Evolutionary conservation across 768 basidiomycete genomes (phyloP).

Genomic region (Porpolomopsis calyptriformis): DNA sequence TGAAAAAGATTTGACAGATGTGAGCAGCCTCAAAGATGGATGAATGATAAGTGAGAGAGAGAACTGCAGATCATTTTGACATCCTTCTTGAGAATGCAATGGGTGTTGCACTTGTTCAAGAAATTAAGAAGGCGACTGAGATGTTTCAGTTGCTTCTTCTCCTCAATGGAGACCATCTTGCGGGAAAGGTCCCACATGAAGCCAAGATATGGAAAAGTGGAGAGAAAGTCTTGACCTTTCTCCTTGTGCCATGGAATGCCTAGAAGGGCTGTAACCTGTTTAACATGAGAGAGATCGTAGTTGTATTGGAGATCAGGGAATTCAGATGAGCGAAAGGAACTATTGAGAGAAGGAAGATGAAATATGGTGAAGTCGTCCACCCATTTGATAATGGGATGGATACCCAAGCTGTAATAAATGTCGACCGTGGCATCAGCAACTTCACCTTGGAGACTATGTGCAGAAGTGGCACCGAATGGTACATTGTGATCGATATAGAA

Average conservation of each 20-base stretch:
- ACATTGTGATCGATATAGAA: constrained; percentile 16
- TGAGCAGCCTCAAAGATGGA: constrained; percentile 8
- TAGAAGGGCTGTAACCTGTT: constrained; percentile 3
- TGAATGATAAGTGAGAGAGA: constrained; percentile 16
- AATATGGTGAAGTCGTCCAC: constrained; percentile 22
- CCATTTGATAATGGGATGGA: constrained; percentile 17
- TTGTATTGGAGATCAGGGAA: background rate
- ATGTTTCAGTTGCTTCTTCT: constrained; percentile 19
- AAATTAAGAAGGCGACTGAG: constrained; percentile 6
- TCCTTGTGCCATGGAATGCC: constrained; percentile 18
- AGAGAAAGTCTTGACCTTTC: constrained; percentile 14
- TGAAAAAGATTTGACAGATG: constrained; percentile 7
- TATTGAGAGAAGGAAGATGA: constrained; percentile 11
- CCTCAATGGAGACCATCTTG: constrained; percentile 17
- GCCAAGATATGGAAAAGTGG: constrained; percentile 17
- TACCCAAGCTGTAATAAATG: constrained; percentile 15
- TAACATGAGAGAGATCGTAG: background rate
- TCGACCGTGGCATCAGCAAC: constrained; percentile 16
- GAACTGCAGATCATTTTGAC: constrained; percentile 14
- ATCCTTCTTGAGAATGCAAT: constrained; percentile 3
- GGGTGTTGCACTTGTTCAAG: constrained; percentile 1
- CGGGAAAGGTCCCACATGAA: constrained; percentile 21
- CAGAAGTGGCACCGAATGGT: constrained; percentile 18
- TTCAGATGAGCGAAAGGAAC: background rate
- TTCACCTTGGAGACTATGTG: constrained; percentile 16